Base-by-base conservation (phyloP, 2,329 filamentous ascomycete species). In the Neocatenulostroma microsporum region DNA sequence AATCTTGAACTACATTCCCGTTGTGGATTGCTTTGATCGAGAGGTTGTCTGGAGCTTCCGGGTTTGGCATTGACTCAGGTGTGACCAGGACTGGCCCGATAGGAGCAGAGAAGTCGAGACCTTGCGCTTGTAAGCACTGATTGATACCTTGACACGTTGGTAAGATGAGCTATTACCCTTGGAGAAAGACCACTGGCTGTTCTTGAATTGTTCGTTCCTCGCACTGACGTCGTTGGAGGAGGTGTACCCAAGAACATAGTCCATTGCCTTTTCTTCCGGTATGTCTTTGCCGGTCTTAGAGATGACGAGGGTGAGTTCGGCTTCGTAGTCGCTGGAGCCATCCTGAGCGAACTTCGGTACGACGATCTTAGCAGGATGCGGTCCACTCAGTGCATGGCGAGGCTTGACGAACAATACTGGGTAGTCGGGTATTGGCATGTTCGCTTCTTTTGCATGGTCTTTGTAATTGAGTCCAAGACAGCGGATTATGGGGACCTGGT, bases 241-340 rank as follows among this genome's bases (percentile, higher is more conserved):
- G n/a, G 26, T 28, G 12, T 9, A 28, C n/a, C 26, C 26, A 28
- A 28, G 26, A n/a, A 28, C 26, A 28, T 28, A 28, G 26, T 28
- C 26, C 26, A 28, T 28, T 7, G 26, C 26, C 12, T 9, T 7
- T 8, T n/a, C 13, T 15, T 28, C 9, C 26, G 26, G 26, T 9
- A 28, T 28, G 12, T 28, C 26, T 15, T 15, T 28, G 26, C 26
- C 26, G 12, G 13, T 15, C 7, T 28, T 28, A 13, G 26, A 28
- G n/a, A 28, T 28, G 7, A 28, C 26, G 12, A 28, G 17, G 26
- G 26, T 15, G 17, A 28, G 26, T 13, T 28, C 26, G 17, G 26
- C 26, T 28, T 28, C 26, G n/a, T 28, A 28, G 26, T 28, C 26
- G 13, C n/a, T 15, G 3, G 26, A 11, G 7, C 17, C 7, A 15